Base-by-base conservation (phyloP, 441 rosid species). In the Rhodomyrtus psidioides region DNA sequence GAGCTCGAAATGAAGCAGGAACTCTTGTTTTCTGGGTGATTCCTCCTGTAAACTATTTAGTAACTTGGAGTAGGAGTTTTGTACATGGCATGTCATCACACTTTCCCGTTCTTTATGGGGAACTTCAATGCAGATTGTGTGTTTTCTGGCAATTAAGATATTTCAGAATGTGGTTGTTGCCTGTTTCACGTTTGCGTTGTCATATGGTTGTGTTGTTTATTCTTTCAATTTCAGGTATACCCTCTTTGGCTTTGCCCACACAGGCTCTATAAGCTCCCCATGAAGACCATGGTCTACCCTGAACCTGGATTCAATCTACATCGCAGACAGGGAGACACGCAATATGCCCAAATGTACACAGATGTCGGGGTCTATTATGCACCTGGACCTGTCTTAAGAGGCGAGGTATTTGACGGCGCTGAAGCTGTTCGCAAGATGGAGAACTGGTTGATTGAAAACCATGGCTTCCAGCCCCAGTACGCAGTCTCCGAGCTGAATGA, bases 191-290 rank as follows among this genome's bases (percentile, higher is more conserved):
- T 70, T 65, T 39, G 60, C 24, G 6, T 56, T 44, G 16, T 34
- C 42, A 21, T 30, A 56, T 62, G 76, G 84, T 53, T 79, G 13
- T 76, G 46, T 24, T 86, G 23, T 30, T 44, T 26, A 14, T 76
- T 75, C 56, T 19, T n/a, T 26, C 81, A 53, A 89, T 27, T 86
- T 60, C 84, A 96, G 99, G 90, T 97, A 85, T 97, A 97, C 86
- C 99, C 99, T 6, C 85, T 97, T 24, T 97, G 99, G 99, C 93
- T 97, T 7, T 97, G 99, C 89, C 99, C 99, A 1, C 98, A 97
- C 91, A 91, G 95, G 27, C 88, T 97, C 84, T 97, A 86, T 96
- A 97, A 94, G 96, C 91, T 91, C 65, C 99, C 99, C n/a, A 86
- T 94, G 87, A 97, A 92, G 86, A 94, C 96, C 9, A 95, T 93